Evolutionary conservation across 192 early-diverging fungal genomes (phyloP), one percentile per base, ranked within the genome.

Genomic region (Linnemannia zychae): DNA sequence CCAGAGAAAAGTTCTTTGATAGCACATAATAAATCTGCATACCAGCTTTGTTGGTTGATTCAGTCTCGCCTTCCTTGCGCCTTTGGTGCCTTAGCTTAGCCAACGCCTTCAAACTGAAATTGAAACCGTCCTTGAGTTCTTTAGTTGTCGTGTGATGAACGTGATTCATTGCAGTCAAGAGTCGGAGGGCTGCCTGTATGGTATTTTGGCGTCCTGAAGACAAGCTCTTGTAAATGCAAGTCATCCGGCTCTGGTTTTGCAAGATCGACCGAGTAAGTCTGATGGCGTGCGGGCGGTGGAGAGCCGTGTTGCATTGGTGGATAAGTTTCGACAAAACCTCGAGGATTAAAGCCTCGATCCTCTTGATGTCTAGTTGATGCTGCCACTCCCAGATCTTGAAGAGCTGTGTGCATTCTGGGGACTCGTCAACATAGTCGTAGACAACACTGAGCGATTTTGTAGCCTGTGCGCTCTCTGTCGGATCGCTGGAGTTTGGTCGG

Each of bases 71-170:
- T 84, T 93, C 88, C 81, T 81, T 81, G 46, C 77, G 77, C 60
- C 87, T 79, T 34, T 82, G 50, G 15, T 84, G 63, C 15, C 72
- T 71, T 12, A 85, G 38, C 36, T 84, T 82, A 3, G 79, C 75
- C 4, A 82, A 74, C 74, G 88, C 90, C 82, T 95, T 95, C 67
- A 95, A 52, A 9, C 91, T 87, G 76, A 96, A 96, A 72, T 96
- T 94, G 87, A 97, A 96, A 7, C 86, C 86, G 49, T 94, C 89
- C 46, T 89, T 88, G 31, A 97, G 80, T 69, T 97, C 96, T 37
- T 88, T 90, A 6, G 93, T 88, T 24, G 91, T 93, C 34, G 89
- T 76, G 38, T 90, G 74, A 48, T 87, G 87, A 31, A 92, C 91
- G 9, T 90, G 86, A 28, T 91, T 91, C 81, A 97, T 91, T 7